These are phyloP conservation scores for Gynostemma pentaphyllum DNA, from an alignment of 306 rosid species.

Conservation along the genomic window DNA sequence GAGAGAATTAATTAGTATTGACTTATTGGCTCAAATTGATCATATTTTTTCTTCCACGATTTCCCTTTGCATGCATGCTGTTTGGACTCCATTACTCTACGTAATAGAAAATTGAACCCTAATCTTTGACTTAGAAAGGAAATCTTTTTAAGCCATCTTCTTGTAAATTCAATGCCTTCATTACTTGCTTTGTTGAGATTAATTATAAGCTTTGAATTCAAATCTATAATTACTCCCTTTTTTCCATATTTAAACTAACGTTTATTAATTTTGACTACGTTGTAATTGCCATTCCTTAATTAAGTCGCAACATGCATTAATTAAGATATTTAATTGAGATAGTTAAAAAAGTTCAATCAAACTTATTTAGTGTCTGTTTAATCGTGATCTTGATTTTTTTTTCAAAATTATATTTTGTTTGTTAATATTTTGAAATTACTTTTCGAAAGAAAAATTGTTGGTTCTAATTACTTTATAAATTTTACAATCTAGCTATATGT, in stretches of 20 bases:
- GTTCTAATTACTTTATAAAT: too few relatives aligned
- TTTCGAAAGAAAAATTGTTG: too few relatives aligned
- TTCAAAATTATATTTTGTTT: not conserved
- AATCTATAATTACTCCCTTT: conserved; percentile 1
- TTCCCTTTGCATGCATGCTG: conserved; percentile 8
- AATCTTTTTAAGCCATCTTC: not conserved
- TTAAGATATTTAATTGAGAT: conserved; percentile 5
- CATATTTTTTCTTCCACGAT: not conserved
- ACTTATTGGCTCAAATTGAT: not conserved
- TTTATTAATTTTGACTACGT: not conserved
- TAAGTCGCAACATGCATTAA: conserved; percentile 6
- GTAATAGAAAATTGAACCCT: not conserved
- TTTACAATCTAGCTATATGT: too few relatives aligned
- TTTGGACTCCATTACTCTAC: too few relatives aligned
- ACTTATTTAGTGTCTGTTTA: not conserved
- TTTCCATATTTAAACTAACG: not conserved
- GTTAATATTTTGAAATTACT: too few relatives aligned
- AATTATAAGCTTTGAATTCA: too few relatives aligned
- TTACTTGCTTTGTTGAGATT: not conserved
- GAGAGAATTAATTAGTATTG: not conserved
- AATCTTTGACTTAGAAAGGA: not conserved
- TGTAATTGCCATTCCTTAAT: conserved; percentile 3
- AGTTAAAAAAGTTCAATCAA: not conserved
- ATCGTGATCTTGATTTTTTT: not conserved
- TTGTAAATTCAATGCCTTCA: not conserved